A percentile compares a stretch with the other conserved stretches of the same genome.
Conservation (phyloP, 768 basidiomycete species). For the Boletales sp. region DNA sequence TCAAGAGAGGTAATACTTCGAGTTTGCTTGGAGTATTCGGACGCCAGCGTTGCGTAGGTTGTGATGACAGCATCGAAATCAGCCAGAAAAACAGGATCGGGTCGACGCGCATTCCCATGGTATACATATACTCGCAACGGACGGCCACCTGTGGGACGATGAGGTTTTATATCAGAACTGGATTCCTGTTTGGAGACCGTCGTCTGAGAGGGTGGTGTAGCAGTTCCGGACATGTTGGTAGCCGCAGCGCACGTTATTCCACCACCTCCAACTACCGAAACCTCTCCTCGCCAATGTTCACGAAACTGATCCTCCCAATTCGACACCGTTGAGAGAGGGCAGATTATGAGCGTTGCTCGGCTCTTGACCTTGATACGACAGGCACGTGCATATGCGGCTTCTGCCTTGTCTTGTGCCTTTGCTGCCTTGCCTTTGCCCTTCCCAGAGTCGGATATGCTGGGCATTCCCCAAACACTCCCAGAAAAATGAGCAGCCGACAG, state of each 20-base stretch:
- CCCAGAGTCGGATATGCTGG: slow-evolving; percentile 38
- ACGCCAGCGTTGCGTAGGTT: slow-evolving; percentile 92
- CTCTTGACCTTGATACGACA: slow-evolving; percentile 79
- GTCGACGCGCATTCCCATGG: slow-evolving; percentile 85
- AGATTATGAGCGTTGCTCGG: slow-evolving; percentile 92
- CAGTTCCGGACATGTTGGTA: slow-evolving; percentile 32
- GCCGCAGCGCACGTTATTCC: slow-evolving; percentile 33
- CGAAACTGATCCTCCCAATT: slow-evolving; percentile 99
- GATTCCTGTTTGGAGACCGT: slow-evolving; percentile 28
- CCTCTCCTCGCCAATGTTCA: slow-evolving; percentile 93
- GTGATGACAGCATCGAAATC: slow-evolving; percentile 98
- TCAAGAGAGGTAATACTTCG: slow-evolving; percentile 56
- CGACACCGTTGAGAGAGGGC: slow-evolving; percentile 92
- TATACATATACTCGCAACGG: slow-evolving; percentile 89
- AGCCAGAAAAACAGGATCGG: slow-evolving; percentile 82
- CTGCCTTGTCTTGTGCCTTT: slow-evolving; percentile 64
- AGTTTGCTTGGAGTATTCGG: slow-evolving; percentile 89
- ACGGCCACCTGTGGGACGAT: slow-evolving; percentile 44
- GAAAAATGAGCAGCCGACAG: slow-evolving; percentile 60
- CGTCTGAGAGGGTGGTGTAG: slow-evolving; percentile 36
- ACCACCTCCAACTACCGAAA: slow-evolving; percentile 79
- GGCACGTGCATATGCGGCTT: slow-evolving; percentile 64
- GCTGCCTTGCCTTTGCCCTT: slow-evolving; percentile 68
- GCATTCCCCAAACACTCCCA: slow-evolving; percentile 85
- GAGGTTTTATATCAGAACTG: slow-evolving; percentile 22